phyloP scores from a whole-genome alignment of 352 stramenopile genomes.

The Phytophthora cryptogea region DNA sequence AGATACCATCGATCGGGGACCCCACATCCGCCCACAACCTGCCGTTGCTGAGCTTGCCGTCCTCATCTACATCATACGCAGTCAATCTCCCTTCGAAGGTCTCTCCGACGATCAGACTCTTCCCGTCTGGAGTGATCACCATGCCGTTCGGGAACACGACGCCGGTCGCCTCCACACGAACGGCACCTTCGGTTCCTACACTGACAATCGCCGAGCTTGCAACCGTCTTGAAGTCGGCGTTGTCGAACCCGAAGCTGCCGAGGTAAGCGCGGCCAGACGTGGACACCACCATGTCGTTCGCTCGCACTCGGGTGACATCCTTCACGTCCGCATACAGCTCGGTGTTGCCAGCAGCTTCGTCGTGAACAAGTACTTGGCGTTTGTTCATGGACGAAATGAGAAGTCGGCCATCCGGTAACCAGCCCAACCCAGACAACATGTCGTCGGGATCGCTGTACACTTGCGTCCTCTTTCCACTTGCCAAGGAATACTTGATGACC shows the following conservation, averaged over 20 bases:
- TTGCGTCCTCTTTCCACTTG: conserved; percentile 33
- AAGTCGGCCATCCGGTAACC: conserved; percentile 60
- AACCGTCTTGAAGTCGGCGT: conserved; percentile 34
- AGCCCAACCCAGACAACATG: conserved; percentile 61
- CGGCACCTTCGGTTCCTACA: conserved; percentile 43
- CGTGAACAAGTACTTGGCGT: conserved; percentile 46
- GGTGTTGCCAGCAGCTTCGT: conserved; percentile 32
- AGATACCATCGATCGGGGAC: conserved; percentile 58
- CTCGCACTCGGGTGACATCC: conserved; percentile 48
- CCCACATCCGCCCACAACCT: conserved; percentile 62
- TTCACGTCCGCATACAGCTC: conserved; percentile 58
- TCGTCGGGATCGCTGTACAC: conserved; percentile 54
- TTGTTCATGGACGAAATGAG: conserved; percentile 64
- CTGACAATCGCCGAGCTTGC: conserved; percentile 63
- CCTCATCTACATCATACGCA: conserved; percentile 61
- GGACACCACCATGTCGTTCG: conserved; percentile 69
- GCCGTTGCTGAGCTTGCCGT: conserved; percentile 54
- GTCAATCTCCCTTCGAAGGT: conserved; percentile 61
- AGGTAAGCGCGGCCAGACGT: conserved; percentile 49
- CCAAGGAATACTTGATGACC: conserved; percentile 61
- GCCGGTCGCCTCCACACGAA: conserved; percentile 56
- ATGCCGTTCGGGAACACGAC: conserved; percentile 74
- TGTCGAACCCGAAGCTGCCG: conserved; percentile 71
- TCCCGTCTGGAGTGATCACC: conserved; percentile 73
- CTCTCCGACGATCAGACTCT: conserved; percentile 72